phyloP scores from a whole-genome alignment of 331 rosid species.

The Malus hybrid region DNA sequence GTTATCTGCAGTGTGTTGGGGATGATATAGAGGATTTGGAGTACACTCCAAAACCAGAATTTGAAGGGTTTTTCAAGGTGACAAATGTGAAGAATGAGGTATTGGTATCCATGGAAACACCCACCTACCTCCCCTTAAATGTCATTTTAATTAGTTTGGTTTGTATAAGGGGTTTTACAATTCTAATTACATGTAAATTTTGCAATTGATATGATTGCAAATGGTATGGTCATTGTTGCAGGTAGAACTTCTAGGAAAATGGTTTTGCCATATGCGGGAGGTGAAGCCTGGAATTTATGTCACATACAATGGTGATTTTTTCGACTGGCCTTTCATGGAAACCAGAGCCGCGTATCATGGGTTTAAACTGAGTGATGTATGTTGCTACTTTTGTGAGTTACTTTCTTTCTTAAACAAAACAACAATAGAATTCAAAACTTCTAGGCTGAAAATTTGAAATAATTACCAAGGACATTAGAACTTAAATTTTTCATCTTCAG shows the following conservation, averaged over 20 bases:
- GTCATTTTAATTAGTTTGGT: not conserved
- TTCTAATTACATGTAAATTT: not conserved
- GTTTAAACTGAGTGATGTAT: constrained; percentile 77
- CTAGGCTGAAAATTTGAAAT: constrained; percentile 10
- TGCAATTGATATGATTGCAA: not conserved
- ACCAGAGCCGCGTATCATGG: constrained; percentile 83
- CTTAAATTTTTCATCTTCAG: not conserved
- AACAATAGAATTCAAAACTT: not conserved
- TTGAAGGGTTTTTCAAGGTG: constrained; percentile 83
- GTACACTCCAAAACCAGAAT: constrained; percentile 95
- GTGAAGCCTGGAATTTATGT: constrained; percentile 95
- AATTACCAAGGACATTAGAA: not conserved
- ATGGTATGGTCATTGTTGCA: constrained; percentile 27
- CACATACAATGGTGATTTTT: constrained; percentile 91
- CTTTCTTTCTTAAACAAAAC: constrained; percentile 4
- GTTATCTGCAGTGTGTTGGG: constrained; percentile 81
- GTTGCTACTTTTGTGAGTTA: constrained; percentile 17
- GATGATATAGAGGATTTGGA: constrained; percentile 85
- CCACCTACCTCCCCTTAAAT: not conserved
- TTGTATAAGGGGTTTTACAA: constrained; percentile 8
- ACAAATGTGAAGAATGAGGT: constrained; percentile 92
- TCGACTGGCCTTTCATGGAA: constrained; percentile 97
- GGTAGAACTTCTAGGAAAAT: constrained; percentile 76
- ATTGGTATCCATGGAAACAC: constrained; percentile 10
- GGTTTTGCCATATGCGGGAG: constrained; percentile 97